These are phyloP conservation scores for Huntiella bhutanensis DNA, from an alignment of 2,329 filamentous ascomycete genomes.

Conservation along the genomic window DNA sequence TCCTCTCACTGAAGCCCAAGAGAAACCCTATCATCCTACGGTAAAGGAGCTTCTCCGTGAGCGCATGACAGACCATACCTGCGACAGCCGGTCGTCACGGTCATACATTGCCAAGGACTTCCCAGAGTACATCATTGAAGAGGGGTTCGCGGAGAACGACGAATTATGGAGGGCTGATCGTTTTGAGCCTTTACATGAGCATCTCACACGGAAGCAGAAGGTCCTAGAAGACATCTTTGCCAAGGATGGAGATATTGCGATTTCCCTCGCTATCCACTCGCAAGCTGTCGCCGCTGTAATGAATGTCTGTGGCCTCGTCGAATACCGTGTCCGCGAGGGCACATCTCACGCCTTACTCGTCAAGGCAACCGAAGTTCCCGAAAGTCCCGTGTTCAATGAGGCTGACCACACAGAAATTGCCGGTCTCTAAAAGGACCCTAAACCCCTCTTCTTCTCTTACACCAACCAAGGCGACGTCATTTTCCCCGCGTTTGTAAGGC, in stretches of 20 bases:
- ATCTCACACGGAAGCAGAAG: slow-evolving; percentile 23
- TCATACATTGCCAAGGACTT: slow-evolving; percentile 30
- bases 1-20: slow-evolving; percentile 21
- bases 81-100: slow-evolving; percentile 33
- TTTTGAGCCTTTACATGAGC: slow-evolving; percentile 30
- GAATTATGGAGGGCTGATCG: slow-evolving; percentile 28
- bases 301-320: slow-evolving; percentile 23
- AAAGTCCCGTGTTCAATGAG: slow-evolving; percentile 6
- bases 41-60: slow-evolving; percentile 42
- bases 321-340: slow-evolving; percentile 30
- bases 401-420: neutral
- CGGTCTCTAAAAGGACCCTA: no score
- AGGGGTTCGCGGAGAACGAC: slow-evolving; percentile 36
- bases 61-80: slow-evolving; percentile 40
- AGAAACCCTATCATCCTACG: slow-evolving; percentile 26
- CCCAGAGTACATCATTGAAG: slow-evolving; percentile 32
- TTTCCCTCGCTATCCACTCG: slow-evolving; percentile 33
- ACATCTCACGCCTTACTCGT: slow-evolving; percentile 37
- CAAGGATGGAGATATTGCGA: slow-evolving; percentile 18
- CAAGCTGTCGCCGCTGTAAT: slow-evolving; percentile 26
- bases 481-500: no score
- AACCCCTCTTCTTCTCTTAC: no score
- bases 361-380: slow-evolving; percentile 18
- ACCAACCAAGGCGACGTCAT: no score
- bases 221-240: slow-evolving; percentile 29